A percentile compares a stretch with the other conserved stretches of the same genome.
Evolutionary conservation across 345 rosid genomes (phyloP).

Genomic region (Litchi chinensis): DNA sequence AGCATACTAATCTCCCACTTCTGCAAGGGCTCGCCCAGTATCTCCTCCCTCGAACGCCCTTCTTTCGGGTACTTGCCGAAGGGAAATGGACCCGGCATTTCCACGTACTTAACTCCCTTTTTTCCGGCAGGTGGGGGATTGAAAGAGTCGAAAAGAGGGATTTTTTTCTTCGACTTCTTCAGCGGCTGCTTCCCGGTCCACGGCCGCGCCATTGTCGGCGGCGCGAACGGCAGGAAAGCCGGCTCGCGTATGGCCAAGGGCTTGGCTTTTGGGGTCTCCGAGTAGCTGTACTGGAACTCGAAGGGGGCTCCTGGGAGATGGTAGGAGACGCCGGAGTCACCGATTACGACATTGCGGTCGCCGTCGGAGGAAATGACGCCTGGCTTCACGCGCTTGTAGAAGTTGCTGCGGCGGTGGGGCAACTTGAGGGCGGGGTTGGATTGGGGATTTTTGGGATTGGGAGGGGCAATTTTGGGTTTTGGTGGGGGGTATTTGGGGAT

Average conservation of each 20-base stretch:
- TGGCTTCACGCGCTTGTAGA: slow-evolving; percentile 71
- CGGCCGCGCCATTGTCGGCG: slow-evolving; percentile 93
- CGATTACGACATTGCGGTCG: slow-evolving; percentile 67
- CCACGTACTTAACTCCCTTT: slow-evolving; percentile 63
- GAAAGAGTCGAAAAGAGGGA: slow-evolving; percentile 77
- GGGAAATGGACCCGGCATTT: slow-evolving; percentile 71
- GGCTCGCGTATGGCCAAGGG: slow-evolving; percentile 94
- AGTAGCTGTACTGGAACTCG: slow-evolving; percentile 93
- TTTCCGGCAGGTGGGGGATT: slow-evolving; percentile 62
- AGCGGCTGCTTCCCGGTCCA: slow-evolving; percentile 99
- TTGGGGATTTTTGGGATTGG: slow-evolving; percentile 22
- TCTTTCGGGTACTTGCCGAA: slow-evolving; percentile 71
- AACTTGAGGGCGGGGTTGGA: slow-evolving; percentile 69
- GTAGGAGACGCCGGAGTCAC: slow-evolving; percentile 84
- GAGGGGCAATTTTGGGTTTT: slow-evolving; percentile 25
- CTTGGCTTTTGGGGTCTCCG: slow-evolving; percentile 77
- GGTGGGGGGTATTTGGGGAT: slow-evolving; percentile 74
- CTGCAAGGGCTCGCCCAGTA: slow-evolving; percentile 82
- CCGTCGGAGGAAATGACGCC: slow-evolving; percentile 69
- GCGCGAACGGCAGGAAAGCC: slow-evolving; percentile 89
- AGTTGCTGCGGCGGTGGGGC: slow-evolving; percentile 63
- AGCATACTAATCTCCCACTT: slow-evolving; percentile 80
- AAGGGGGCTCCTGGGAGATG: slow-evolving; percentile 92
- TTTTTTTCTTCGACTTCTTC: slow-evolving; percentile 75
- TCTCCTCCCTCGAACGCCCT: slow-evolving; percentile 61